phyloP scores from a whole-genome alignment of 2,329 filamentous ascomycete genomes.

The Hypoxylon sp. region DNA sequence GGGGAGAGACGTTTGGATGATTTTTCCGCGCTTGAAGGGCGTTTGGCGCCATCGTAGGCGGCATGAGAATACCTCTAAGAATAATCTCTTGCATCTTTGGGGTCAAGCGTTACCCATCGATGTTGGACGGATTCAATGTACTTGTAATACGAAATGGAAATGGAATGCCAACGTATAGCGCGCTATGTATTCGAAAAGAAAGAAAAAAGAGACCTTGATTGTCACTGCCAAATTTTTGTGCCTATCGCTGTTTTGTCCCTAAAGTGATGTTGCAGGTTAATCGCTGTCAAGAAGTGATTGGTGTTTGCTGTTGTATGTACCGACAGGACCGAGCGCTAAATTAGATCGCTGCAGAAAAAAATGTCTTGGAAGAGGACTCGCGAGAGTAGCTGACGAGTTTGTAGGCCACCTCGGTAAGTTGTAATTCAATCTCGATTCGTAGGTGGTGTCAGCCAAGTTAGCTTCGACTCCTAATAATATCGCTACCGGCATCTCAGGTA shows the following conservation, averaged over 20 bases:
- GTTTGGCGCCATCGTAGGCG: too few relatives aligned
- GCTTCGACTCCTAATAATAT: background rate
- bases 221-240: conserved; percentile 13
- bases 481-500: background rate
- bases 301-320: background rate
- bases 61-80: too few relatives aligned
- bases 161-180: conserved; percentile 2
- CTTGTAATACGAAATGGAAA: conserved; percentile 33
- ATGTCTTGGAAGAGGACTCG: background rate
- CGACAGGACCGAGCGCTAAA: conserved; percentile 7
- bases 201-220: conserved; percentile 16
- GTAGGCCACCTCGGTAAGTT: background rate
- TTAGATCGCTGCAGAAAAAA: background rate
- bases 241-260: background rate
- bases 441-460: background rate
- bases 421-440: background rate
- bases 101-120: conserved; percentile 18
- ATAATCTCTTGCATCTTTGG: conserved; percentile 5
- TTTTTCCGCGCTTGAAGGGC: conserved; percentile 26
- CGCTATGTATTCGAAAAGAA: conserved; percentile 14
- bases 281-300: conserved; percentile 1
- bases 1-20: conserved; percentile 21
- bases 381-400: background rate
- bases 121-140: conserved; percentile 28
- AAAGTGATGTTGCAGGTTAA: background rate